phyloP scores from a whole-genome alignment of 371 early-diverging fungal species.

The Mucor piriformis region DNA sequence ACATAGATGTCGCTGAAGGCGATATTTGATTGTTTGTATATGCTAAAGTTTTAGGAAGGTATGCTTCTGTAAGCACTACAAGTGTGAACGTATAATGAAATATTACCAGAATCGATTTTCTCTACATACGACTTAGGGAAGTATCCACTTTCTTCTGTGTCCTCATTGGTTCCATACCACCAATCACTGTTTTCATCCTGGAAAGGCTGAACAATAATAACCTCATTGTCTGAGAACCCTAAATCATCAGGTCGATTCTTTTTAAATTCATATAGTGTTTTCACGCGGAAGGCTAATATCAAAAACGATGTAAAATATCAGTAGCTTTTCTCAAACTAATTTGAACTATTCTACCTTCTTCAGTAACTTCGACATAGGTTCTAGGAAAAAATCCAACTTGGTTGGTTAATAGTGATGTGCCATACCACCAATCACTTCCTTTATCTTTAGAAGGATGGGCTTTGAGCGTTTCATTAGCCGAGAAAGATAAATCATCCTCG shows the following conservation, averaged over 20 bases:
- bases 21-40: not conserved
- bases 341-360: constrained; percentile 56
- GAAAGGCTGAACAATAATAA: constrained; percentile 52
- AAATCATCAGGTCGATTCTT: constrained; percentile 52
- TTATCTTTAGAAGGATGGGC: constrained; percentile 60
- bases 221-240: constrained; percentile 45
- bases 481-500: constrained; percentile 51
- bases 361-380: constrained; percentile 48
- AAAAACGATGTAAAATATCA: not conserved
- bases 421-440: constrained; percentile 54
- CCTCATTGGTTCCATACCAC: constrained; percentile 52
- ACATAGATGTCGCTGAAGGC: constrained; percentile 3
- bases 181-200: constrained; percentile 53
- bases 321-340: not conserved
- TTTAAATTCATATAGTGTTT: constrained; percentile 43
- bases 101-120: constrained; percentile 33
- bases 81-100: not conserved
- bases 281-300: constrained; percentile 45
- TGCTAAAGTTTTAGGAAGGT: not conserved
- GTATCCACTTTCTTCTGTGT: constrained; percentile 40
- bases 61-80: too few species aligned
- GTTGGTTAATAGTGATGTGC: constrained; percentile 36
- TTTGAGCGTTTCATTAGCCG: constrained; percentile 47
- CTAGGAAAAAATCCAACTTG: constrained; percentile 49
- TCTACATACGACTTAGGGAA: constrained; percentile 49